These are phyloP conservation scores for Neurospora tetrasperma DNA, from an alignment of 495 filamentous ascomycete genomes.

Conservation along the genomic window DNA sequence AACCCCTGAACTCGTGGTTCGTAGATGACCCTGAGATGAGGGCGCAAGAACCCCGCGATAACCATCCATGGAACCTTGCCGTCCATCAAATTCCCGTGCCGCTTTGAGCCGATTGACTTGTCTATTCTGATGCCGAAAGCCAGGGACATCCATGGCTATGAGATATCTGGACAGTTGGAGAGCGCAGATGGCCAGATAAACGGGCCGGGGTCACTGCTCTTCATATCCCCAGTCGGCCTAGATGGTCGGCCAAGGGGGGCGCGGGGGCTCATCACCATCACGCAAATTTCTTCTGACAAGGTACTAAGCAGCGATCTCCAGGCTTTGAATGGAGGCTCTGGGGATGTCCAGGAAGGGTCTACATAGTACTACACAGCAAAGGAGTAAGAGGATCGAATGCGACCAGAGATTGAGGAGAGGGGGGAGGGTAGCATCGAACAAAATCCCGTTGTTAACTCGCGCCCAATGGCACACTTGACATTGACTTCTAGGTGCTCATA, in stretches of 20 bases:
- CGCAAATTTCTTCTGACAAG: background rate
- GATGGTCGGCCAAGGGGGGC: background rate
- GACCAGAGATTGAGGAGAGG: background rate
- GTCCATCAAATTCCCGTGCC: background rate
- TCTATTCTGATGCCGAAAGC: background rate
- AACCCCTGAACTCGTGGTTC: background rate
- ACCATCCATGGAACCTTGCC: background rate
- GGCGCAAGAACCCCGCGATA: background rate
- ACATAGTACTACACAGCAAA: background rate
- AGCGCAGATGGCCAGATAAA: background rate
- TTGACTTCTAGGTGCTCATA: slow-evolving; percentile 24
- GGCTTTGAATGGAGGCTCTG: background rate
- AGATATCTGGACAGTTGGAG: background rate
- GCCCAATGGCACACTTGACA: slow-evolving; percentile 23
- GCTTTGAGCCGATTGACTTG: background rate
- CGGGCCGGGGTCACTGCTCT: background rate
- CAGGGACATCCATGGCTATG: background rate
- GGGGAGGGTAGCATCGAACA: background rate
- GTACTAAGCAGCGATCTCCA: background rate
- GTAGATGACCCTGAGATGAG: background rate
- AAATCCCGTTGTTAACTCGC: slow-evolving; percentile 6
- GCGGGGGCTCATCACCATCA: background rate
- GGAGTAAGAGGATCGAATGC: background rate
- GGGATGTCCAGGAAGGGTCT: background rate
- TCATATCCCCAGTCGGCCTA: background rate